Evolutionary conservation across 2,329 filamentous ascomycete genomes (phyloP).

Genomic region (Akanthomyces dipterigenus): DNA sequence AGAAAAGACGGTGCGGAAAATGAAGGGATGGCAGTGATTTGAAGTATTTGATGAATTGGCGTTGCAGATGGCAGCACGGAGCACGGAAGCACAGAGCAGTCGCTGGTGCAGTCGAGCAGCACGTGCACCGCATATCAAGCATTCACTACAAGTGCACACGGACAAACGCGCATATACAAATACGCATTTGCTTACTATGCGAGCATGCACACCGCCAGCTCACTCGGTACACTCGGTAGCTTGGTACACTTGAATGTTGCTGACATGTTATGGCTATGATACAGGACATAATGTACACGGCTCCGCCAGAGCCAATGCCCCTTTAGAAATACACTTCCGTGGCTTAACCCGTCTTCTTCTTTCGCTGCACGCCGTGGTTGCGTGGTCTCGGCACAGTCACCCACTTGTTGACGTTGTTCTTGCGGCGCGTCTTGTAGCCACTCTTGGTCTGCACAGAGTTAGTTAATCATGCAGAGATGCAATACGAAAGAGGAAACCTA

Average conservation of each 20-base stretch:
- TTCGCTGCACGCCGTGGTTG: constrained; percentile 84
- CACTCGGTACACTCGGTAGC: too few species aligned
- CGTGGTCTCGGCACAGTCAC: constrained; percentile 77
- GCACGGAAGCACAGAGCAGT: neutral
- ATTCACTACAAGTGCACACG: neutral
- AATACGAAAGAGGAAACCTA: constrained; percentile 43
- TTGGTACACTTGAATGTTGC: neutral
- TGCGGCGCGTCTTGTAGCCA: constrained; percentile 86
- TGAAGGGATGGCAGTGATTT: neutral
- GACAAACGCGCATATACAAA: neutral
- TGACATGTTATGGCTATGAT: constrained; percentile 9
- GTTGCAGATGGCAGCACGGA: neutral
- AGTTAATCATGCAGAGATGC: constrained; percentile 16
- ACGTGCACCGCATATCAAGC: neutral
- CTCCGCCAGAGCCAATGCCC: constrained; percentile 10
- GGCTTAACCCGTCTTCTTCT: constrained; percentile 40
- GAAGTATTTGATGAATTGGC: neutral
- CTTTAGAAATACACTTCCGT: constrained; percentile 3
- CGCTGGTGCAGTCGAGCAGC: neutral
- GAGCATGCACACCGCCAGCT: neutral
- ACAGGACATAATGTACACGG: constrained; percentile 12
- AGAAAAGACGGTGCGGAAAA: neutral
- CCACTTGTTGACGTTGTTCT: constrained; percentile 85
- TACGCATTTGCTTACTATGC: neutral
- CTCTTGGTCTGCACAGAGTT: constrained; percentile 57